Evolutionary conservation across 768 basidiomycete species (phyloP).

Genomic region (Rhizopogon vesiculosus): DNA sequence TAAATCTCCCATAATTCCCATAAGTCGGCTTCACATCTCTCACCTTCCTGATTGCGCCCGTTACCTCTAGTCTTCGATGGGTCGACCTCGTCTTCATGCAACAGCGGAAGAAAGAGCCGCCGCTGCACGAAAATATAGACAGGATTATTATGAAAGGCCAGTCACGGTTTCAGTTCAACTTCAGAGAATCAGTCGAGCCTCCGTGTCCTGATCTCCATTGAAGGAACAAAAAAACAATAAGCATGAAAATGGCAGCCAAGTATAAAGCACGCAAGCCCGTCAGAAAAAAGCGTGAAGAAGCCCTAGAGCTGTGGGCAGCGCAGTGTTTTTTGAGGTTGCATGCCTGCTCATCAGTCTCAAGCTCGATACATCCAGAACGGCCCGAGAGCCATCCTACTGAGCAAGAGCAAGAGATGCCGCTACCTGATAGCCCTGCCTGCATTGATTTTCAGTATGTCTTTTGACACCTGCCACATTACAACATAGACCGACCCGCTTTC

Average conservation of each 20-base stretch:
- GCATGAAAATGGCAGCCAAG: neutral
- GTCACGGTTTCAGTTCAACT: neutral
- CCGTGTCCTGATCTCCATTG: neutral
- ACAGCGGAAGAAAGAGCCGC: neutral
- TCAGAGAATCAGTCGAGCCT: neutral
- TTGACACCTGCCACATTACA: neutral
- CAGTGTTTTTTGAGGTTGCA: neutral
- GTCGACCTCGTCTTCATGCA: neutral
- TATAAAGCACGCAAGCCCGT: neutral
- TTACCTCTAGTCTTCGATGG: neutral
- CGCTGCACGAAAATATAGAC: constrained; percentile 1
- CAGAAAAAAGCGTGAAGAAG: neutral
- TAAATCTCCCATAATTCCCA: constrained; percentile 1
- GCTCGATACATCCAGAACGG: neutral
- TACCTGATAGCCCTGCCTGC: neutral
- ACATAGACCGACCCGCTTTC: neutral
- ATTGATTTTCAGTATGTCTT: neutral
- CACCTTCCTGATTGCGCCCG: neutral
- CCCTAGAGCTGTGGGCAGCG: neutral
- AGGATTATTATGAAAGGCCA: neutral
- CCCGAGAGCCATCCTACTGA: neutral
- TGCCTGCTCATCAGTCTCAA: neutral
- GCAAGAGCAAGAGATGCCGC: neutral
- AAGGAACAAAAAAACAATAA: neutral
- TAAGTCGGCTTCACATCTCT: neutral